Evolutionary conservation across 306 rosid species (phyloP).

Genomic region (Rosa lucieae): DNA sequence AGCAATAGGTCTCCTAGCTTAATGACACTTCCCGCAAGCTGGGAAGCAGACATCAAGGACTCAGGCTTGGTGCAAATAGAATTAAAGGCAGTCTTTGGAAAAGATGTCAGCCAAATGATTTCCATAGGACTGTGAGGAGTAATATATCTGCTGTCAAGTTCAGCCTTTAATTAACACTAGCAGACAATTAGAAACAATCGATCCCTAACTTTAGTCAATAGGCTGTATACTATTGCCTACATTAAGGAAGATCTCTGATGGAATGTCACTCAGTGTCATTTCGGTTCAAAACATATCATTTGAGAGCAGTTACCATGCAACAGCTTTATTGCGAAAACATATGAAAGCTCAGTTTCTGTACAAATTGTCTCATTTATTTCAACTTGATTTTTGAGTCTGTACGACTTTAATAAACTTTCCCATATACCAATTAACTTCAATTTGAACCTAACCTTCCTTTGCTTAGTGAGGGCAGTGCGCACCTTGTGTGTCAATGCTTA

Average conservation of each 20-base stretch:
- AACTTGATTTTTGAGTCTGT: neutral
- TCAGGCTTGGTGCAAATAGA: neutral
- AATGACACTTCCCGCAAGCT: too few relatives aligned
- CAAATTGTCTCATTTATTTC: neutral
- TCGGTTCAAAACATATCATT: neutral
- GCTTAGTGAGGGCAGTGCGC: neutral
- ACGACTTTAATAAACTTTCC: neutral
- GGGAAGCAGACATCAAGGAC: neutral
- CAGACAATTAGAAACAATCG: neutral
- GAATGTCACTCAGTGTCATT: neutral
- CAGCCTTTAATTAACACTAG: neutral
- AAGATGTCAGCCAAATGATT: neutral
- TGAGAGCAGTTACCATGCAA: neutral
- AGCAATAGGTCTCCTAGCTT: neutral
- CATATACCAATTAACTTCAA: neutral
- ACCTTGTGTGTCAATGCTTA: neutral
- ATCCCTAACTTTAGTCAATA: neutral
- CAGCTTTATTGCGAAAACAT: neutral
- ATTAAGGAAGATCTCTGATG: neutral
- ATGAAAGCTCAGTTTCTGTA: neutral
- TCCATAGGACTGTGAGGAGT: neutral
- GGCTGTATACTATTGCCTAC: neutral
- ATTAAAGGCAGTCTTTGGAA: neutral
- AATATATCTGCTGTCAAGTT: neutral
- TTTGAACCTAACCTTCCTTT: neutral